Evolutionary conservation across 1,139 yeast genomes (phyloP).

Genomic region (Kodamaea derodonti): DNA sequence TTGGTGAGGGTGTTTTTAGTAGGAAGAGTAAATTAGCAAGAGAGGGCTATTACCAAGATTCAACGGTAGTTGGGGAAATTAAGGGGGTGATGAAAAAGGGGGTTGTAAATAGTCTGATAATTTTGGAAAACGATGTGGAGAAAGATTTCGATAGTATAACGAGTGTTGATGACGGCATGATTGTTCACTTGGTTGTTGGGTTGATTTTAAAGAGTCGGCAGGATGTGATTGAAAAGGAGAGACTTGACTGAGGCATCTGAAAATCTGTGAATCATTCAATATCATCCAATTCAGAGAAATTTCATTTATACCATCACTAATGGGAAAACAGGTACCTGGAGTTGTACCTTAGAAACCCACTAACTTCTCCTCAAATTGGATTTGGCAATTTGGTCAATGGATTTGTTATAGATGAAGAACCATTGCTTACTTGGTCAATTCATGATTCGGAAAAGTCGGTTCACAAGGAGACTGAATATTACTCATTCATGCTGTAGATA

Average conservation of each 20-base stretch:
- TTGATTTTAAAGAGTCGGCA: slow-evolving; percentile 8
- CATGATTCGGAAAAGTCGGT: no score
- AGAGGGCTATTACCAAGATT: slow-evolving; percentile 5
- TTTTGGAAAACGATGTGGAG: slow-evolving; percentile 4
- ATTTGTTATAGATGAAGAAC: no score
- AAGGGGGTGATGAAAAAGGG: slow-evolving; percentile 4
- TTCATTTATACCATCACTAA: no score
- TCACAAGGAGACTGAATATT: no score
- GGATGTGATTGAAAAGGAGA: slow-evolving; percentile 4
- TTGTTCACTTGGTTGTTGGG: slow-evolving; percentile 9
- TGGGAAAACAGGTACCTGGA: no score
- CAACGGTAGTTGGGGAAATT: slow-evolving; percentile 6
- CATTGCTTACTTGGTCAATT: no score
- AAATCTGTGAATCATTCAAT: no score
- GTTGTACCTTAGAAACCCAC: no score
- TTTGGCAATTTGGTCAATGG: no score
- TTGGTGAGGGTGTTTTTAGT: slow-evolving; percentile 5
- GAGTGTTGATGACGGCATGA: slow-evolving; percentile 6
- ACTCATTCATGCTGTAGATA: no score
- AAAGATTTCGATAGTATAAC: slow-evolving; percentile 6
- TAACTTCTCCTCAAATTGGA: no score
- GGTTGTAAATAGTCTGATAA: neutral
- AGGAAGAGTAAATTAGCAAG: slow-evolving; percentile 1
- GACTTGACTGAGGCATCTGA: neutral
- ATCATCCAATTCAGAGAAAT: no score